A percentile compares a stretch with the other conserved stretches of the same genome.
phyloP scores from a whole-genome alignment of 106 monocot species.

The Dioscorea dumetorum region DNA sequence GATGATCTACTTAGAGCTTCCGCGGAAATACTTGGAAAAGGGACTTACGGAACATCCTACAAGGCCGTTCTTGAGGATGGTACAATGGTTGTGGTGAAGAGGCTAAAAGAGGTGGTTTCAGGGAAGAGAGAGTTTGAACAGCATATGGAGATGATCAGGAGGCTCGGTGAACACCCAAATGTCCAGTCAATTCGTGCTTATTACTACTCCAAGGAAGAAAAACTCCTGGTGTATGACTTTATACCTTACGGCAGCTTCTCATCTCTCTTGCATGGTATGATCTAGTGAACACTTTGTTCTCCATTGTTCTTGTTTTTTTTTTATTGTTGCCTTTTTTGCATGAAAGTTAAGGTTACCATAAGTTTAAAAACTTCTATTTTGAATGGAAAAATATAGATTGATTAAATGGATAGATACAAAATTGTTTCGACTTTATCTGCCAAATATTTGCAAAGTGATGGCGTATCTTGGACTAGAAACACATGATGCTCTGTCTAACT shows the following conservation, averaged over 20 bases:
- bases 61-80: conserved; percentile 96
- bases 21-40: conserved; percentile 96
- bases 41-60: conserved; percentile 91
- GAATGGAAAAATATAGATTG: too few relatives aligned
- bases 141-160: conserved; percentile 87
- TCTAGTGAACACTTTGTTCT: background rate
- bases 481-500: too few relatives aligned
- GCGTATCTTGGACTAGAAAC: too few relatives aligned
- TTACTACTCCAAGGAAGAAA: conserved; percentile 98
- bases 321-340: background rate
- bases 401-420: too few relatives aligned
- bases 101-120: conserved; percentile 81
- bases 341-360: background rate
- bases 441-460: too few relatives aligned
- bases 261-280: conserved; percentile 69
- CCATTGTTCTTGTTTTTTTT: background rate
- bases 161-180: conserved; percentile 65
- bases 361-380: too few relatives aligned
- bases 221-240: conserved; percentile 89
- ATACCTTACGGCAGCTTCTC: conserved; percentile 58
- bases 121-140: conserved; percentile 94
- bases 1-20: conserved; percentile 95
- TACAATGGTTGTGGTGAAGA: conserved; percentile 84
- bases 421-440: too few relatives aligned
- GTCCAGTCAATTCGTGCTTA: conserved; percentile 80